Base-by-base conservation (phyloP, 768 basidiomycete species). In the Rhodocollybia butyracea region DNA sequence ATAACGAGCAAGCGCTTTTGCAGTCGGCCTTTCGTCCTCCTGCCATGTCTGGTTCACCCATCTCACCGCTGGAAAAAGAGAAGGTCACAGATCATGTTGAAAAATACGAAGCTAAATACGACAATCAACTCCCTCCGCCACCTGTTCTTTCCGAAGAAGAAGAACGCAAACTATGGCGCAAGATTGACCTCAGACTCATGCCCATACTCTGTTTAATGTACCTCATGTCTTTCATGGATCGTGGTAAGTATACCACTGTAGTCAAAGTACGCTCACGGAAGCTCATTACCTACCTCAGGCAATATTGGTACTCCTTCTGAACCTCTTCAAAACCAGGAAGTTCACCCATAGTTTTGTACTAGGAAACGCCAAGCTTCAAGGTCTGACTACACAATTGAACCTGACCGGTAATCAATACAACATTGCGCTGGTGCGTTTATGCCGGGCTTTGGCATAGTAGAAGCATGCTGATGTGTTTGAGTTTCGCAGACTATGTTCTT, bases 301-400 rank as follows among this genome's bases (percentile, higher is more conserved):
- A 85, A 85, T 56, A 83, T 85, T 34, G 83, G 84, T 80, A 57
- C 26, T 69, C 60, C 29, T 21, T 51, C 26, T 11, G 24, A 48
- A 21, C 21, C 34, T 41, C 12, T 22, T 24, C 54, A 2, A 39
- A 19, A 8, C 36, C 2, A 7, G 5, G 36, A 10, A 40, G 3
- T 13, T 2, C 5, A 22, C 26, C 12, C 6, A 22, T 36, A 52
- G 59, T 43, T 61, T 62, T 45, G 40, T 68, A 73, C 17, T 21
- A 50, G 86, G 85, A 34, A 88, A 89, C 61, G 87, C 87, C 2
- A 83, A 77, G 57, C 67, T 89, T 1, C 82, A 85, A 60, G 89
- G 89, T 2, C 67, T 91, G 3, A 62, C 66, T 15, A 78, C 68
- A 0, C 76, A 89, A 60, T 73, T 90, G 2, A 21, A 80, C 32